Conservation (phyloP, 2,329 filamentous ascomycete species). For the Chrysoporthe deuterocubensis region DNA sequence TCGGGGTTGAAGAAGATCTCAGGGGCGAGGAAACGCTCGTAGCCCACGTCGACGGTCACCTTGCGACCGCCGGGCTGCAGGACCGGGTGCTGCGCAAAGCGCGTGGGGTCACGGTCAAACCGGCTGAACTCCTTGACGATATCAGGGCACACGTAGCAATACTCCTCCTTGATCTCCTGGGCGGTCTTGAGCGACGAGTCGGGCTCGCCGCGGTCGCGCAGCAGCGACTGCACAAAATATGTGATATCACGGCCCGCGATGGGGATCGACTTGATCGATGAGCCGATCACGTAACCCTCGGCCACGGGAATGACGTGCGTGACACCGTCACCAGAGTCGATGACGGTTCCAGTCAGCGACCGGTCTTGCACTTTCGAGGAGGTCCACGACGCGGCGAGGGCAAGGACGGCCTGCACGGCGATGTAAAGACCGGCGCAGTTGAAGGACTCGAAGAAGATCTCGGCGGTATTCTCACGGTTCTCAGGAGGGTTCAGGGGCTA, state of each 20-base stretch:
- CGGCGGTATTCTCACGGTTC: constrained; percentile 97
- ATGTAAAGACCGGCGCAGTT: constrained; percentile 99
- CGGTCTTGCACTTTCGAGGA: constrained; percentile 97
- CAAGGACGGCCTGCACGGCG: constrained; percentile 95
- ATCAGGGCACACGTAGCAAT: constrained; percentile 97
- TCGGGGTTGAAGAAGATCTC: constrained; percentile 99
- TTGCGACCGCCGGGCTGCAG: constrained; percentile 83
- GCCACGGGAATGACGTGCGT: constrained; percentile 99
- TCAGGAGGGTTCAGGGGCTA: constrained; percentile 96
- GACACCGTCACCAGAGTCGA: constrained; percentile 97
- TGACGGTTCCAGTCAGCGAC: constrained; percentile 94
- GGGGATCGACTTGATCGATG: constrained; percentile 98
- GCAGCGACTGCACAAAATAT: constrained; percentile 95
- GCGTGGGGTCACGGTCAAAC: constrained; percentile 89
- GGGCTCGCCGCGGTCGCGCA: constrained; percentile 93
- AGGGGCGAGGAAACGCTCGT: constrained; percentile 95
- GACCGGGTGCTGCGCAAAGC: constrained; percentile 89
- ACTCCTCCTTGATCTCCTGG: constrained; percentile 97
- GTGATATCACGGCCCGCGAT: constrained; percentile 98
- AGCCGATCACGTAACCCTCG: constrained; percentile 98
- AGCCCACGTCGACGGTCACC: constrained; percentile 88
- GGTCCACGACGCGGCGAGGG: constrained; percentile 96
- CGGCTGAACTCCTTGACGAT: constrained; percentile 98
- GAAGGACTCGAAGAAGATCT: constrained; percentile 99
- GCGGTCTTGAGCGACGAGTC: constrained; percentile 97